Base-by-base conservation (phyloP, 1,139 yeast species). In the Taiozyma onychis region DNA sequence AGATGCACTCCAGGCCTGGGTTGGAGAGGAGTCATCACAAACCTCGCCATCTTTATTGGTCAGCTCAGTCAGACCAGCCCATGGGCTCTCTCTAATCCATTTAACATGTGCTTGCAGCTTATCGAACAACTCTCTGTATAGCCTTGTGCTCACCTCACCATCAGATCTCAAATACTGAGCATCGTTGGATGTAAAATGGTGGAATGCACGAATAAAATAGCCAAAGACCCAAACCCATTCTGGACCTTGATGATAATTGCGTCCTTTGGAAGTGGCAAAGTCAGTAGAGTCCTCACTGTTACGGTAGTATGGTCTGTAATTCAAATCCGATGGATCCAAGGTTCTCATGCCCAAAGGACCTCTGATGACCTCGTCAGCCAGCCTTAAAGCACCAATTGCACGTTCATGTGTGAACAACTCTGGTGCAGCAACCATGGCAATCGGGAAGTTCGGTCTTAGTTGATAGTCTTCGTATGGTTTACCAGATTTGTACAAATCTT, bases 201-300 rank as follows among this genome's bases (percentile, higher is more conserved):
- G 70, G 64, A 75, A 83, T 0, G 98, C 96, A 55, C 97, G 77
- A 58, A 93, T 70, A 65, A 88, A 91, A 69, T 81, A 90, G 1
- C 99, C 99, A 41, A 77, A 76, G 54, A 84, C 81, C 97, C 98
- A 93, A 24, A 88, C 85, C 99, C 99, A 93, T 66, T 93, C 99
- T 2, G 99, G 99, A 2, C 99, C 99, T 69, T 93, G 98, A 67
- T 93, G 99, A 67, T 93, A 93, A 69, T 93, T 93, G 62, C 98
- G 78, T 21, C 99, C 99, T 69, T 90, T 90, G 6, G 98, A 77
- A 0, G 98, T 90, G 1, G 95, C 90, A 74, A 90, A 93, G 66
- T 93, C 97, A 9, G 77, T 80, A 48, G 80, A 81, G 62, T 93
- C 98, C 45, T 80, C 85, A 47, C 91, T 72, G 65, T 93, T 93